Conservation (phyloP, 2,329 filamentous ascomycete genomes). For the Aschersonia sp. region DNA sequence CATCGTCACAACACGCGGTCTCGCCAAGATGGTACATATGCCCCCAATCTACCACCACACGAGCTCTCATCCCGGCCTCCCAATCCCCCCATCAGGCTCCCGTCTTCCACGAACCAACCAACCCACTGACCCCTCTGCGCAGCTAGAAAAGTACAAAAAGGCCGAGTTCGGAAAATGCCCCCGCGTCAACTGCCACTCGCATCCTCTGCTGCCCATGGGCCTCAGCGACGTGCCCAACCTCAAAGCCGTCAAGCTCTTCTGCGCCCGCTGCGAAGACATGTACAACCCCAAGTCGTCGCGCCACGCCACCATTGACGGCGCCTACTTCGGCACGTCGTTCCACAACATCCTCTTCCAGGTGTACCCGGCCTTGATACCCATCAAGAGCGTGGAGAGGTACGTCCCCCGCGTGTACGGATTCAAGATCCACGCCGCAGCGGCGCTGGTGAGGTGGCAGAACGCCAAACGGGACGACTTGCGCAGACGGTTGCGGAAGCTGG, state of each 20-base stretch:
- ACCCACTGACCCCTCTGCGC: neutral
- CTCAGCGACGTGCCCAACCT: conserved; percentile 77
- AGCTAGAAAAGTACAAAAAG: conserved; percentile 99
- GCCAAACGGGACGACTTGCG: conserved; percentile 70
- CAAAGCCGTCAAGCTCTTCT: conserved; percentile 94
- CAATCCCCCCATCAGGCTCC: neutral
- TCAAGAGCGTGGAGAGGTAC: conserved; percentile 76
- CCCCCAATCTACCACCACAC: neutral
- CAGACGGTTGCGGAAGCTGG: conserved; percentile 52
- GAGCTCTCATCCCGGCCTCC: neutral
- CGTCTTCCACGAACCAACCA: neutral
- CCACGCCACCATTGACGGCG: conserved; percentile 88
- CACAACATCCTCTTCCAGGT: conserved; percentile 99
- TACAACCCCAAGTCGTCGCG: conserved; percentile 98
- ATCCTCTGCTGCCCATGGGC: conserved; percentile 89
- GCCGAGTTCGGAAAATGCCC: conserved; percentile 97
- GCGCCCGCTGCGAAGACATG: conserved; percentile 89
- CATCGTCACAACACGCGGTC: conserved; percentile 85
- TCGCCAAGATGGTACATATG: conserved; percentile 79
- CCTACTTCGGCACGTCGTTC: conserved; percentile 96
- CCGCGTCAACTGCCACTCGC: conserved; percentile 84
- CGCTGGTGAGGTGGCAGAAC: conserved; percentile 85
- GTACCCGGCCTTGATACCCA: conserved; percentile 77
- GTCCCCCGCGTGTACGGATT: conserved; percentile 89
- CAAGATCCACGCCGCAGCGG: conserved; percentile 80